Evolutionary conservation across 1,284 basidiomycete species (phyloP).

Genomic region (Grifola frondosa): DNA sequence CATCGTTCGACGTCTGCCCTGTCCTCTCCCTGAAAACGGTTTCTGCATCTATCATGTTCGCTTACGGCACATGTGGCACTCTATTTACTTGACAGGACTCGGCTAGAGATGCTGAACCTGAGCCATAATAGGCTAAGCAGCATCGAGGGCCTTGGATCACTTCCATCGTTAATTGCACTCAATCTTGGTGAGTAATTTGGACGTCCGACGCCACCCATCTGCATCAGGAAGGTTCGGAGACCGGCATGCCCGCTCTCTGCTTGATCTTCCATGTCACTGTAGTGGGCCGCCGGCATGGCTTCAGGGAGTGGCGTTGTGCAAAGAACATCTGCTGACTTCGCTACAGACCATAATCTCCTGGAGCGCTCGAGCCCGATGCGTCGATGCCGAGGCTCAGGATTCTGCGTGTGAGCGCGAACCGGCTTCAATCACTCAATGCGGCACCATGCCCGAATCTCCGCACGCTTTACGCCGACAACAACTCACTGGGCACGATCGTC

Average conservation of each 20-base stretch:
- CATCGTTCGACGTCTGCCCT: constrained; percentile 7
- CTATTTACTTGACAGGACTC: constrained; percentile 51
- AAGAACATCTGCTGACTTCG: too few relatives aligned
- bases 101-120: constrained; percentile 82
- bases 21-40: constrained; percentile 13
- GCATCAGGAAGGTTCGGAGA: constrained; percentile 8
- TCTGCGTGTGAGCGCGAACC: constrained; percentile 84
- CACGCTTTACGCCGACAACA: constrained; percentile 92
- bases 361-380: constrained; percentile 49
- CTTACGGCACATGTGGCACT: constrained; percentile 19
- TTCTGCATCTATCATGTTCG: constrained; percentile 21
- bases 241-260: constrained; percentile 2
- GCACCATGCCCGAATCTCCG: constrained; percentile 72
- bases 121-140: constrained; percentile 73
- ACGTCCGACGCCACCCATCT: constrained; percentile 12
- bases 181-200: constrained; percentile 69
- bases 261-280: constrained; percentile 19
- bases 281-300: too few relatives aligned
- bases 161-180: constrained; percentile 67
- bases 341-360: constrained; percentile 74
- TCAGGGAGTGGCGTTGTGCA: too few relatives aligned
- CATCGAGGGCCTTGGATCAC: constrained; percentile 60
- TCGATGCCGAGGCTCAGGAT: constrained; percentile 74
- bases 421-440: constrained; percentile 69
- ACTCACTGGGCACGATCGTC: constrained; percentile 58